These are phyloP conservation scores for Ochetophila trinervis DNA, from an alignment of 306 rosid species.

Conservation along the genomic window DNA sequence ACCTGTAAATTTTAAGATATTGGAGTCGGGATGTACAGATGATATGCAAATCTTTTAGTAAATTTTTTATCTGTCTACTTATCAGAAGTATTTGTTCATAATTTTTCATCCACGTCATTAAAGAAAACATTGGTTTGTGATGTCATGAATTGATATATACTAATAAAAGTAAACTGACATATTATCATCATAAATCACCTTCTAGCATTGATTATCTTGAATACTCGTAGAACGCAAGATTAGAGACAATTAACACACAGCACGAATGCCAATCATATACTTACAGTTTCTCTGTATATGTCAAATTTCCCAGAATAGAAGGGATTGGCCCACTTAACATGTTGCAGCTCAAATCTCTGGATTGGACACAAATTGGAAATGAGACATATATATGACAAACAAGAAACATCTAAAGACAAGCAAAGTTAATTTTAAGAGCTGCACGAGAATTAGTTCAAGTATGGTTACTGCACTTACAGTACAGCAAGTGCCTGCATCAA, in stretches of 20 bases:
- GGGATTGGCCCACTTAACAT: constrained; percentile 77
- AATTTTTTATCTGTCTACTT: no score
- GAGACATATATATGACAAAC: constrained; percentile 4
- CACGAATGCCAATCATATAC: constrained; percentile 22
- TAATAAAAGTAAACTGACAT: no score
- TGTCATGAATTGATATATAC: no score
- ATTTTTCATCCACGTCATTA: neutral
- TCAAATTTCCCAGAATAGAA: constrained; percentile 82
- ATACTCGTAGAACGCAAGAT: neutral
- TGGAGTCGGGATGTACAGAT: constrained; percentile 5
- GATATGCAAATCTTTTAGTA: neutral
- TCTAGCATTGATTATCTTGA: neutral
- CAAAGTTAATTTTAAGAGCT: neutral
- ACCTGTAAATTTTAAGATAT: constrained; percentile 45
- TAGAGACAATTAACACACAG: neutral
- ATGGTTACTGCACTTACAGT: constrained; percentile 54
- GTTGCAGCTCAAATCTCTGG: constrained; percentile 91
- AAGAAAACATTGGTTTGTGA: no score
- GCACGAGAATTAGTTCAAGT: constrained; percentile 11
- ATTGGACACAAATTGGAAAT: constrained; percentile 7
- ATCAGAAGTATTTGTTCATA: no score
- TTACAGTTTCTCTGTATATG: constrained; percentile 90
- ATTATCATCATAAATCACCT: neutral
- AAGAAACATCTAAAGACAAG: neutral
- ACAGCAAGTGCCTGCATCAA: constrained; percentile 99